phyloP scores from a whole-genome alignment of 306 rosid genomes.

The Quercus rubra region DNA sequence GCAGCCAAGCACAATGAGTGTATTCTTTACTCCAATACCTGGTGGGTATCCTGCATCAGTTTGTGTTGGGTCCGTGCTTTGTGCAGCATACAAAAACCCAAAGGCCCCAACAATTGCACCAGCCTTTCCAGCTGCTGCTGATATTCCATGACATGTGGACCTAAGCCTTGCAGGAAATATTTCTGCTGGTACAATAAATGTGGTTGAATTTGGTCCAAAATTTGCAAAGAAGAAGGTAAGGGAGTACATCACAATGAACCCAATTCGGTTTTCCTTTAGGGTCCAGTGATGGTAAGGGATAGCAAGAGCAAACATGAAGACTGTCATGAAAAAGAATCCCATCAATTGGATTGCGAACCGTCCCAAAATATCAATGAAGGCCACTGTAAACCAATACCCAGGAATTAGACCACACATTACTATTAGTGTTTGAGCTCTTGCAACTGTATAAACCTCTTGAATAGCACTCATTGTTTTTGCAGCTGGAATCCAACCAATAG shows the following conservation, averaged over 20 bases:
- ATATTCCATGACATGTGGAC: conserved; percentile 91
- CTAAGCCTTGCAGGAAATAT: conserved; percentile 87
- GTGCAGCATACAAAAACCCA: conserved; percentile 86
- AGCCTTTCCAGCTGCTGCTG: conserved; percentile 86
- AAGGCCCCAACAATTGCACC: conserved; percentile 93
- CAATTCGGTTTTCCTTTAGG: conserved; percentile 36
- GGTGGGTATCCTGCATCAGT: conserved; percentile 65
- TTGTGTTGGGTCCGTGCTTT: conserved; percentile 21
- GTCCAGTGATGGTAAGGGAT: conserved; percentile 89
- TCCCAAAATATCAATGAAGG: conserved; percentile 59
- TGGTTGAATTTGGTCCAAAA: conserved; percentile 89
- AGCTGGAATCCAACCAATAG: conserved; percentile 76
- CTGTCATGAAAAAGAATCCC: conserved; percentile 94
- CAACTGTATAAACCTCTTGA: conserved; percentile 62
- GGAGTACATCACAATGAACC: conserved; percentile 67
- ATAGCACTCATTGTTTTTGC: conserved; percentile 67
- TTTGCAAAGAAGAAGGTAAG: conserved; percentile 86
- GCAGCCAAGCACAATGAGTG: conserved; percentile 66
- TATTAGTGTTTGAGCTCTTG: conserved; percentile 79
- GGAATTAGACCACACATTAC: conserved; percentile 88
- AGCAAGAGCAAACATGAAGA: conserved; percentile 87
- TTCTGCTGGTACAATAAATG: conserved; percentile 85
- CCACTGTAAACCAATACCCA: conserved; percentile 87
- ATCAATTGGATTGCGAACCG: conserved; percentile 74
- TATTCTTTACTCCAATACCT: conserved; percentile 74